A percentile compares a stretch with the other conserved stretches of the same genome.
Evolutionary conservation across 2,329 filamentous ascomycete species (phyloP).

Genomic region (Neofusicoccum kwambonambiense): DNA sequence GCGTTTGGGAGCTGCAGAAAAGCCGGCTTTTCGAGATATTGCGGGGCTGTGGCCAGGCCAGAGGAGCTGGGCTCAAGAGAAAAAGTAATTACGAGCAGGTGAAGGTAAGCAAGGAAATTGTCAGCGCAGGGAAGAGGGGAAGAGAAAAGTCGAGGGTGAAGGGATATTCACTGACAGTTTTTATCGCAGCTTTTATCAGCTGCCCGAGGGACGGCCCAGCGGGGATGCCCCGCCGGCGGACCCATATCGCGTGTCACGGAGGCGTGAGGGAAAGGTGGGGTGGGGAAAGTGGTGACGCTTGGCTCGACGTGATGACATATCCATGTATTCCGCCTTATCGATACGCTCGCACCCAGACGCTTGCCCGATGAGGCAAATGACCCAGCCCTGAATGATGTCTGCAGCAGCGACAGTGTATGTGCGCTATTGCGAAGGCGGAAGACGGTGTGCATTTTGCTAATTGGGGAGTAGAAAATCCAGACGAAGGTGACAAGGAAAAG

Average conservation of each 20-base stretch:
- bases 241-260: neutral
- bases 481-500: no score
- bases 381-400: no score
- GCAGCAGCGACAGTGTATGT: no score
- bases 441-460: no score
- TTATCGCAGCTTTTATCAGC: neutral
- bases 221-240: no score
- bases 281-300: neutral
- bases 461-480: no score
- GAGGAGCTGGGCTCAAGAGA: neutral
- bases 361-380: neutral
- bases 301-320: neutral
- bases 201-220: no score
- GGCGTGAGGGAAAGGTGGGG: neutral
- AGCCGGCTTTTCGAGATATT: neutral
- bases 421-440: no score
- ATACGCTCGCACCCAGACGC: neutral
- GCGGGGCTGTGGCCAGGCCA: neutral
- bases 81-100: neutral
- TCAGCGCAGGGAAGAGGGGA: no score
- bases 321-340: neutral
- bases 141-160: neutral
- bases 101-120: no score
- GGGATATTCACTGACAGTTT: neutral
- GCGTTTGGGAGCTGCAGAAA: neutral